Evolutionary conservation across 2,329 filamentous ascomycete genomes (phyloP).

Genomic region (Pseudocercospora crystallina): DNA sequence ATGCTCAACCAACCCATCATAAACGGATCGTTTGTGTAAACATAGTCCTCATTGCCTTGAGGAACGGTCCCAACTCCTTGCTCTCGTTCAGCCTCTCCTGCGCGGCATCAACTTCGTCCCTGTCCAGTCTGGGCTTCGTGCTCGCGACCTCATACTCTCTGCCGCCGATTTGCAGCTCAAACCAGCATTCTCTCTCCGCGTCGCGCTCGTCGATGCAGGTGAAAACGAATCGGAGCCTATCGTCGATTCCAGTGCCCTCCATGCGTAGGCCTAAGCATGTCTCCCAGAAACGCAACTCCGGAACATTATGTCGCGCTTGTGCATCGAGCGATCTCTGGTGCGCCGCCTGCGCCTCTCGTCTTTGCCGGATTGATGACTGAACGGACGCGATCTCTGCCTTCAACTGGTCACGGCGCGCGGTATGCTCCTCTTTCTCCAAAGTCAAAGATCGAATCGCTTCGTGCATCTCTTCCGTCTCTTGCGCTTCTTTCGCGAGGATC

Average conservation of each 20-base stretch:
- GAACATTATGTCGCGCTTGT: conserved; percentile 84
- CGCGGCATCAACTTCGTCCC: conserved; percentile 73
- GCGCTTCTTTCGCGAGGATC: conserved; percentile 72
- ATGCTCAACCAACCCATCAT: background rate
- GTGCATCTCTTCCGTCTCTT: conserved; percentile 68
- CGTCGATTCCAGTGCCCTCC: conserved; percentile 71
- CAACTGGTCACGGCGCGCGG: conserved; percentile 56
- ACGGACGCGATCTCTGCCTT: conserved; percentile 61
- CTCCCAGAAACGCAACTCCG: conserved; percentile 95
- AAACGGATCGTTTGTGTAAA: conserved; percentile 57
- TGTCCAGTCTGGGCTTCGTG: conserved; percentile 77
- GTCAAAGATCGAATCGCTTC: conserved; percentile 58
- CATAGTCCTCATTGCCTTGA: conserved; percentile 80
- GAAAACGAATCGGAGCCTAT: conserved; percentile 87
- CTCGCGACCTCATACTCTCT: conserved; percentile 83
- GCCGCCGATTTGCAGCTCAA: conserved; percentile 79
- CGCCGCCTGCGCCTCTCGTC: conserved; percentile 68
- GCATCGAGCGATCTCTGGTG: conserved; percentile 74
- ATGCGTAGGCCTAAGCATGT: conserved; percentile 84
- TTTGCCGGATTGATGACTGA: conserved; percentile 67
- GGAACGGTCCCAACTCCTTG: conserved; percentile 66
- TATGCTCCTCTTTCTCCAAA: conserved; percentile 55
- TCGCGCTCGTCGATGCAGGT: conserved; percentile 82
- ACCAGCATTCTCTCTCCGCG: conserved; percentile 88
- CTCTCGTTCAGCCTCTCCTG: conserved; percentile 79